These are phyloP conservation scores for Ammopiptanthus mongolicus DNA, from an alignment of 306 rosid genomes.

Conservation along the genomic window DNA sequence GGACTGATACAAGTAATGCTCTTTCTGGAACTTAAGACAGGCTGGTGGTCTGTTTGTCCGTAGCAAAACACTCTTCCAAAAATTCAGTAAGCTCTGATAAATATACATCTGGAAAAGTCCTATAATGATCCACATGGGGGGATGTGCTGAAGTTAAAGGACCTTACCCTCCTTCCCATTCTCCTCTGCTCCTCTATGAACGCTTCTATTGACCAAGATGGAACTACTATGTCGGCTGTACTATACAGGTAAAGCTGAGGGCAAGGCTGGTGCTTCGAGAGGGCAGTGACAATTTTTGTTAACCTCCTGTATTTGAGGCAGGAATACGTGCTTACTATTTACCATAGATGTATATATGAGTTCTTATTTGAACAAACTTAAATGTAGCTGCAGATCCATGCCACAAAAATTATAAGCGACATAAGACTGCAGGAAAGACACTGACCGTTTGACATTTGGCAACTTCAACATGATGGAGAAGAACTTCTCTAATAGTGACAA, in stretches of 20 bases:
- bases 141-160: conserved; percentile 65
- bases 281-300: conserved; percentile 44
- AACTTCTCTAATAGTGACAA: conserved; percentile 53
- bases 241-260: conserved; percentile 90
- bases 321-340: not conserved
- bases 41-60: not conserved
- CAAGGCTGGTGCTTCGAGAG: conserved; percentile 55
- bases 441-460: conserved; percentile 64
- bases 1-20: not conserved
- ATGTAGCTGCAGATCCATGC: not conserved
- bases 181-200: conserved; percentile 66
- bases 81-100: conserved; percentile 49
- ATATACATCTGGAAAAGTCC: conserved; percentile 62
- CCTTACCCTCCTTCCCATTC: conserved; percentile 49
- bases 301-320: conserved; percentile 53
- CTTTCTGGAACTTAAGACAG: not conserved
- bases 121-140: conserved; percentile 88
- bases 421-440: conserved; percentile 11
- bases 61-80: conserved; percentile 29
- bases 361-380: not conserved
- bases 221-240: conserved; percentile 76
- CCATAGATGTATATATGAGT: not conserved
- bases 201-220: conserved; percentile 60
- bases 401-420: not conserved
- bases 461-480: conserved; percentile 50